Evolutionary conservation across 495 filamentous ascomycete genomes (phyloP), one percentile per base, ranked within the genome.

Genomic region (Saxispiralis lemnorum): DNA sequence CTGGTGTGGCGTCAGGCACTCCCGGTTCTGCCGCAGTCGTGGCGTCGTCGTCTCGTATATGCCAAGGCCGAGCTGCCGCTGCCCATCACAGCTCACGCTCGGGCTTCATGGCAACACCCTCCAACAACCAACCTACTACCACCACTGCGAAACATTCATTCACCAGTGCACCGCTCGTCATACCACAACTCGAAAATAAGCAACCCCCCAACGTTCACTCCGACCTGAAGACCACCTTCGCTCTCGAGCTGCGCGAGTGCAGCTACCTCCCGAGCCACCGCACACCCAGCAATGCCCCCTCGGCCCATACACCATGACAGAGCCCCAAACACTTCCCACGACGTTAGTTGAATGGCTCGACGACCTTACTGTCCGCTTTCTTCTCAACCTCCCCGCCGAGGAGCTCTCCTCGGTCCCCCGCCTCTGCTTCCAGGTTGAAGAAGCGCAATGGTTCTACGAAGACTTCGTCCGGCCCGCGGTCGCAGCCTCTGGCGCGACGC

Each of bases 361-460:
- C 78, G 86, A 95, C 64, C 70, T 95, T 37, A 92, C 83, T 60
- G 84, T 92, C 59, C 82, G 76, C 47, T 97, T 97, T 57, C 87
- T 97, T 54, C 83, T 96, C 56, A 95, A 96, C 63, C 70, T 94
- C 38, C 89, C 89, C 16, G 70, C 75, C 48, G 84, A 87, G 60
- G 89, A 96, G 59, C 77, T 95, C 21, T 73, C 78, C 47, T 83
- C 79, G 0, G 81, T 93, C 16, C 84, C 87, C 55, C 82, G 89
- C 49, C 85, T 96, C 56, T 94, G 86, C 62, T 97, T 97, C 61
- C 87, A 95, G 65, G 79, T 97, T 43, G 89, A 97, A 62, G 92
- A 95, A 57, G 89, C 89, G 56, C 89, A 97, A 80, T 97, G 89
- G 89, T 96, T 86, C 61, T 97, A 95, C 75, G 92, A 96, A 63